phyloP scores from a whole-genome alignment of 208 protist species.

The Blechomonas ayalai region DNA sequence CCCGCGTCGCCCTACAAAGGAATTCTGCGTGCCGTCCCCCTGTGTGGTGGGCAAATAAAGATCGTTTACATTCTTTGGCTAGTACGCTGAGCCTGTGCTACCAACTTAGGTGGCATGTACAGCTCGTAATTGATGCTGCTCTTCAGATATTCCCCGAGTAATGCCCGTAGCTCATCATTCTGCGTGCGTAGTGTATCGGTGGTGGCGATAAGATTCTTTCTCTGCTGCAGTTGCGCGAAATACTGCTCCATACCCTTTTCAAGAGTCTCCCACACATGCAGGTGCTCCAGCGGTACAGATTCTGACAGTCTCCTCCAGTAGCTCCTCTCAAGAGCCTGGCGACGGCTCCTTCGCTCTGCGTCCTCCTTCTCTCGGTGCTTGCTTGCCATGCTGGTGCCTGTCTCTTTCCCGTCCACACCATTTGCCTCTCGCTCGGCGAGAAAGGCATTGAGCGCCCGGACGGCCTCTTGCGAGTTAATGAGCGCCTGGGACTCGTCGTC shows the following conservation, averaged over 20 bases:
- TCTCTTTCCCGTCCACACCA: slow-evolving; percentile 4
- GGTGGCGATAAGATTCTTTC: slow-evolving; percentile 73
- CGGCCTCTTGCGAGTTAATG: slow-evolving; percentile 77
- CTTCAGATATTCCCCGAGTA: slow-evolving; percentile 90
- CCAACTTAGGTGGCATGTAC: slow-evolving; percentile 64
- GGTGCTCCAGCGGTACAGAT: slow-evolving; percentile 72
- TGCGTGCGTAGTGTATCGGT: slow-evolving; percentile 85
- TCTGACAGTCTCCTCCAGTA: slow-evolving; percentile 85
- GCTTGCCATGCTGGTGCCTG: slow-evolving; percentile 7
- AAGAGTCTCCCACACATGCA: slow-evolving; percentile 81
- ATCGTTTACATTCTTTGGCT: too few relatives aligned
- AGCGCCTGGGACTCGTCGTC: slow-evolving; percentile 57
- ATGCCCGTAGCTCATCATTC: slow-evolving; percentile 88
- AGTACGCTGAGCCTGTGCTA: slow-evolving; percentile 15
- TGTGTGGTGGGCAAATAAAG: too few relatives aligned
- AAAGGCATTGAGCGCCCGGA: slow-evolving; percentile 76
- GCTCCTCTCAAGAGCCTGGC: slow-evolving; percentile 44
- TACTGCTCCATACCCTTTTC: slow-evolving; percentile 88
- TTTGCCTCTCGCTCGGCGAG: slow-evolving; percentile 55
- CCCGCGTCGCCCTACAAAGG: too few relatives aligned
- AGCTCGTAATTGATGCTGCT: slow-evolving; percentile 91
- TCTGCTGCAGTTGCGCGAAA: slow-evolving; percentile 82
- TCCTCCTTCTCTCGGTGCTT: slow-evolving; percentile 26
- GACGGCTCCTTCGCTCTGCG: slow-evolving; percentile 21
- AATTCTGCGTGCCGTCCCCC: too few relatives aligned